Evolutionary conservation across 108 stramenopile species (phyloP).

Genomic region (Conticribra weissflogii): DNA sequence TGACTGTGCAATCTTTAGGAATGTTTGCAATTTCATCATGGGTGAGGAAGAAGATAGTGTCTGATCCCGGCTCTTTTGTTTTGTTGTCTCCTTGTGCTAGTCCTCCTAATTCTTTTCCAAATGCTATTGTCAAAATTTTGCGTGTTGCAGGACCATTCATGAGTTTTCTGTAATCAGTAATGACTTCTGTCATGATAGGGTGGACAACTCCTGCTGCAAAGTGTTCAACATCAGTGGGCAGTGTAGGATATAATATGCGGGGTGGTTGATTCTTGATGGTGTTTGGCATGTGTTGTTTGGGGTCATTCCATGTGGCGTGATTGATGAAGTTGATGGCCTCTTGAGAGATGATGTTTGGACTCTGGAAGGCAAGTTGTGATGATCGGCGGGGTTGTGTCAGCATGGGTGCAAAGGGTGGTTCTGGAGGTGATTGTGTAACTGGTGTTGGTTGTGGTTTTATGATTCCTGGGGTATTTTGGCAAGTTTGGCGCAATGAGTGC

Average conservation of each 20-base stretch:
- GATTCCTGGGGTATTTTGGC: too few species aligned
- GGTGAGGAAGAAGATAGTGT: not conserved
- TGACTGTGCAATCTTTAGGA: not conserved
- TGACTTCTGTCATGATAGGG: not conserved
- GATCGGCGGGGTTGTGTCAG: too few species aligned
- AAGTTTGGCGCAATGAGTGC: too few species aligned
- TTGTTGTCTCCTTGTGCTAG: not conserved
- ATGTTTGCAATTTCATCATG: not conserved
- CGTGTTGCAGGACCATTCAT: not conserved
- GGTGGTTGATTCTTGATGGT: not conserved
- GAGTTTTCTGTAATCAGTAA: not conserved
- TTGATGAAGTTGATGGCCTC: too few species aligned
- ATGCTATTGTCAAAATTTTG: not conserved
- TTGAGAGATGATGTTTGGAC: too few species aligned
- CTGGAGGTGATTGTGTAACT: too few species aligned
- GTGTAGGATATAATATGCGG: not conserved
- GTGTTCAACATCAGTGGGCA: not conserved
- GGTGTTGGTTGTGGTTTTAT: too few species aligned
- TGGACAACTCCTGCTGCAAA: not conserved
- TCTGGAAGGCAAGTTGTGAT: too few species aligned
- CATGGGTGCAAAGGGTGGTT: too few species aligned
- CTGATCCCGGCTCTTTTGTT: not conserved
- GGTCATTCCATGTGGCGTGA: too few species aligned
- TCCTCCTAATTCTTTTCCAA: not conserved
- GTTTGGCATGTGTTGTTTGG: too few species aligned